Evolutionary conservation across 2,329 filamentous ascomycete genomes (phyloP), one percentile per base, ranked within the genome.

Genomic region (Chaetomiaceae sp.): DNA sequence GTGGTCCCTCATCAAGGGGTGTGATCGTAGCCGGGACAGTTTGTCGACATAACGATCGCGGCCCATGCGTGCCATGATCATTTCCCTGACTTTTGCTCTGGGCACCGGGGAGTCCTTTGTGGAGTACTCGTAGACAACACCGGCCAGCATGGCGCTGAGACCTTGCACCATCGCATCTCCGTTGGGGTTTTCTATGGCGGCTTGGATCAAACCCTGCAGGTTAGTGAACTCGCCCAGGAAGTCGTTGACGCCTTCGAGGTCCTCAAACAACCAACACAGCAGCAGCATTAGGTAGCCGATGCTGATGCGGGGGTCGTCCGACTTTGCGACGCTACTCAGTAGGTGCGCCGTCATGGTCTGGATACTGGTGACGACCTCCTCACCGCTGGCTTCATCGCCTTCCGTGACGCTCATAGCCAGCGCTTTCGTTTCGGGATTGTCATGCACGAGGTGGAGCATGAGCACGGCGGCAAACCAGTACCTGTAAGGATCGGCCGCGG

Each of bases 81-180:
- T 77, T 19, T 85, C 81, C 59, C 95, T 86, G 36, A 98, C 70
- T 9, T 85, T 90, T 19, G 81, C 75, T 50, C 93, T 78, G 6
- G 91, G 79, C 42, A 98, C 84, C 0, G 93, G 88, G 0, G 91
- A 97, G 65, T 98, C 93, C 62, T 95, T 95, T 0, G 91, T 96
- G 9, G 91, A 97, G 60, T 97, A 98, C 60, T 98, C 93, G 62
- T 97, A 98, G 4, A 93, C 76, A 17, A 94, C 83, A 9, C 91
- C 93, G 1, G 97, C 74, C 0, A 98, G 70, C 62, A 89, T 81
- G 14, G 89, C 85, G 62, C 86, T 88, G 11, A 98, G 74, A 2
- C 93, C 93, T 54, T 88, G 85, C 12, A 91, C 74, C 26, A 95
- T 70, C 17, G 78, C 71, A 49, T 81, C 82, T 11, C 79, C 79